Conservation (phyloP, 2,329 filamentous ascomycete genomes). For the Fusarium sp. region DNA sequence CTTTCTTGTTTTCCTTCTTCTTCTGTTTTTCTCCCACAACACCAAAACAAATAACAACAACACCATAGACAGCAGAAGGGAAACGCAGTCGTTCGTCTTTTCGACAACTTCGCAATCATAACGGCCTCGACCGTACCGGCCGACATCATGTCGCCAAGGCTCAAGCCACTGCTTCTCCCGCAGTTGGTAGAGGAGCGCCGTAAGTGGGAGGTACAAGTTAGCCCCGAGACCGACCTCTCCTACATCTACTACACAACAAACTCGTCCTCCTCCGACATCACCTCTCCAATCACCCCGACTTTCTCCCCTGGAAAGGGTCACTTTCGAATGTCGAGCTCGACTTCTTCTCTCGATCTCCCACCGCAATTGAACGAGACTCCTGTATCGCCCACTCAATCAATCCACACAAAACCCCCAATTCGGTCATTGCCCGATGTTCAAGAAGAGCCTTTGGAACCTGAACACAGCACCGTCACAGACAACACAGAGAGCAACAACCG, state of each 20-base stretch:
- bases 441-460: constrained; percentile 81
- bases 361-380: constrained; percentile 56
- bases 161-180: constrained; percentile 64
- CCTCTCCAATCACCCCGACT: constrained; percentile 76
- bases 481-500: constrained; percentile 51
- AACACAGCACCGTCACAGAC: constrained; percentile 52
- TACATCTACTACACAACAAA: constrained; percentile 59
- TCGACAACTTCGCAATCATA: constrained; percentile 18
- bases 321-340: constrained; percentile 75
- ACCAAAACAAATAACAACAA: constrained; percentile 12
- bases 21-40: constrained; percentile 15
- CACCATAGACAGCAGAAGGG: not conserved
- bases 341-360: constrained; percentile 78
- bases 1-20: constrained; percentile 28
- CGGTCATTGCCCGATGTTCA: constrained; percentile 81
- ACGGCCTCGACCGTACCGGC: constrained; percentile 40
- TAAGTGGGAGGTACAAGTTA: constrained; percentile 49
- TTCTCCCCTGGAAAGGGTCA: constrained; percentile 70
- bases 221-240: constrained; percentile 47
- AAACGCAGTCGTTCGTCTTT: constrained; percentile 26
- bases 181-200: constrained; percentile 63
- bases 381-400: constrained; percentile 61
- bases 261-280: constrained; percentile 72
- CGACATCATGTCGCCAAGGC: constrained; percentile 56
- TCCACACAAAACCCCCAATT: constrained; percentile 65